These are phyloP conservation scores for Vaccinium macrocarpon DNA, from an alignment of 148 eudicot genomes.

Conservation along the genomic window DNA sequence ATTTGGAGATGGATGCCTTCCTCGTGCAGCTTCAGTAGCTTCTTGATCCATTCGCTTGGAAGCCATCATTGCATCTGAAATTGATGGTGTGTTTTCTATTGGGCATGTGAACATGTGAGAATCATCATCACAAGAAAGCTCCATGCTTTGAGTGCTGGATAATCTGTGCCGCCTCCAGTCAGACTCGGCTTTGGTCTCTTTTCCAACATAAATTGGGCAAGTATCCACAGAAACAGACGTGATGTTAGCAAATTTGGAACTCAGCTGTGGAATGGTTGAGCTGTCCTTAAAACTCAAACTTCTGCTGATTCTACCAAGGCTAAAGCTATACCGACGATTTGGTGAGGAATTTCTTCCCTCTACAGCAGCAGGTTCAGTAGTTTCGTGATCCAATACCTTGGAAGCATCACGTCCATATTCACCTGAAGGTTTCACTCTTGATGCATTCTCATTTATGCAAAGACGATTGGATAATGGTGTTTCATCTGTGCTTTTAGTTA, in stretches of 20 bases:
- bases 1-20: conserved; percentile 45
- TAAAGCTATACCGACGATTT: conserved; percentile 48
- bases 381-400: conserved; percentile 20
- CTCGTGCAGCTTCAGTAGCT: conserved; percentile 21
- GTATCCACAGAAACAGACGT: conserved; percentile 54
- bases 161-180: conserved; percentile 33
- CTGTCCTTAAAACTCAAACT: conserved; percentile 73
- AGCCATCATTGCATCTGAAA: conserved; percentile 12
- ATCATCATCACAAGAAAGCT: conserved; percentile 19
- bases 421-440: conserved; percentile 6
- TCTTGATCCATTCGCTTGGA: conserved; percentile 20
- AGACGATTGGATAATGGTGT: conserved; percentile 12
- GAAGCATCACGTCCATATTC: conserved; percentile 21
- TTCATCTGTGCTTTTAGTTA: conserved; percentile 22
- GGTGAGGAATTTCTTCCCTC: conserved; percentile 40
- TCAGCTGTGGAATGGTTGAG: conserved; percentile 34
- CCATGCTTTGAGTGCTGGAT: conserved; percentile 31
- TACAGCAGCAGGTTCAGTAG: conserved; percentile 22
- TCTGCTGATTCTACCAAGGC: conserved; percentile 52
- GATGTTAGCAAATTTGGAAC: conserved; percentile 27
- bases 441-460: conserved; percentile 10
- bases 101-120: conserved; percentile 2
- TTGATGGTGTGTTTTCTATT: conserved; percentile 11
- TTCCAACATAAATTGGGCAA: conserved; percentile 37
- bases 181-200: conserved; percentile 34